Evolutionary conservation across 768 basidiomycete genomes (phyloP).

Genomic region (Serpula lacrymans): DNA sequence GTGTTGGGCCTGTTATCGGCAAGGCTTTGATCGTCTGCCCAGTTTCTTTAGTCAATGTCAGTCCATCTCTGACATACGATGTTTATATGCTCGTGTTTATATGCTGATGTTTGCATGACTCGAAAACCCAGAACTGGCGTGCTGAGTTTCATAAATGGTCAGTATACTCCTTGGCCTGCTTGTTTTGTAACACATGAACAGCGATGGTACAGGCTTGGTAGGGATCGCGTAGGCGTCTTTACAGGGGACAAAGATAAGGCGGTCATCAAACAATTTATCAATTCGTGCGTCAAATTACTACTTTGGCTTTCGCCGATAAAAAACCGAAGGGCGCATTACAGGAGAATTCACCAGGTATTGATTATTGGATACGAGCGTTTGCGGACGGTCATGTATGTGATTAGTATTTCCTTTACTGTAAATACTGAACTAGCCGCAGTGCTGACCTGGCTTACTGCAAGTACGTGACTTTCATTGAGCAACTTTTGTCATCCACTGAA

Average conservation of each 20-base stretch:
- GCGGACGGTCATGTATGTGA: conserved; percentile 71
- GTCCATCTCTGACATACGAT: conserved; percentile 15
- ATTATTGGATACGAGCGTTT: conserved; percentile 95
- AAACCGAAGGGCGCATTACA: conserved; percentile 20
- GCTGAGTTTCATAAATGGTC: conserved; percentile 95
- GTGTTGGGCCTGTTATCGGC: conserved; percentile 51
- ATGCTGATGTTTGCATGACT: background rate
- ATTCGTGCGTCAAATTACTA: conserved; percentile 48
- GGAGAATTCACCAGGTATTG: conserved; percentile 78
- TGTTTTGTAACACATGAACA: conserved; percentile 46
- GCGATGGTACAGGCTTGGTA: conserved; percentile 44
- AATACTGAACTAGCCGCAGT: conserved; percentile 26
- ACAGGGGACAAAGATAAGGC: conserved; percentile 57
- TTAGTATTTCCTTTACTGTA: background rate
- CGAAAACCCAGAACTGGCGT: conserved; percentile 76
- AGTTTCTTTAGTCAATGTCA: conserved; percentile 80
- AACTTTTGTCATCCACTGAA: conserved; percentile 3
- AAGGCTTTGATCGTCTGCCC: conserved; percentile 94
- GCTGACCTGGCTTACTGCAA: conserved; percentile 60
- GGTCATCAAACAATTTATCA: conserved; percentile 66
- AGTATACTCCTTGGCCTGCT: conserved; percentile 45
- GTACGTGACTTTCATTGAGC: conserved; percentile 34
- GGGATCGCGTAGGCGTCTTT: conserved; percentile 54
- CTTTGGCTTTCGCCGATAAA: too few relatives aligned
- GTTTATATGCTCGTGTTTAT: conserved; percentile 3